Conservation (phyloP, 2,329 filamentous ascomycete genomes). For the Claviceps sp. region DNA sequence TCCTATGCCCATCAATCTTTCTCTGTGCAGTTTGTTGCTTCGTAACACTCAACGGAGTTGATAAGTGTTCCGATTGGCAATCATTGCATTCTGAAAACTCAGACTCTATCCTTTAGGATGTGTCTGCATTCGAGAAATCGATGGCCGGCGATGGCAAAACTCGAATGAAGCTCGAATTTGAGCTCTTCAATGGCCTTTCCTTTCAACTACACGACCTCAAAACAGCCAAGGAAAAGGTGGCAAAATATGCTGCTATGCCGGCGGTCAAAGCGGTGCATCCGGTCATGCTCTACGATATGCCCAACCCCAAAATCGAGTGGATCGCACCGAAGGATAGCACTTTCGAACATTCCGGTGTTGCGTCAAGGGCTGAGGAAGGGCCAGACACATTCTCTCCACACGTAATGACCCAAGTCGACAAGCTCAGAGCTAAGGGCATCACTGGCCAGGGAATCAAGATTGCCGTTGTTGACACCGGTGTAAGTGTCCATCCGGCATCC, state of each 20-base stretch:
- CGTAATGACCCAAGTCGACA: constrained; percentile 42
- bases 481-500: constrained; percentile 19
- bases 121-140: constrained; percentile 9
- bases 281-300: constrained; percentile 30
- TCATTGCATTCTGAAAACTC: too few relatives aligned
- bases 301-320: constrained; percentile 32
- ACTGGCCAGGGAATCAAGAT: constrained; percentile 39
- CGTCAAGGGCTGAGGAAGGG: constrained; percentile 10
- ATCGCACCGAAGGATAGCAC: constrained; percentile 19
- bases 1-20: too few relatives aligned
- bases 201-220: constrained; percentile 35
- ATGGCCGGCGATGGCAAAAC: constrained; percentile 22
- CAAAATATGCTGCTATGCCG: constrained; percentile 26
- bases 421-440: constrained; percentile 33
- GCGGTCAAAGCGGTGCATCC: constrained; percentile 37
- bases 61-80: too few relatives aligned
- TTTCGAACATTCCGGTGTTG: constrained; percentile 7
- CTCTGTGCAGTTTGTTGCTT: too few relatives aligned
- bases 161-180: constrained; percentile 34
- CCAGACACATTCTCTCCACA: constrained; percentile 34
- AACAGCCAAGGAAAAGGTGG: constrained; percentile 28
- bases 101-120: constrained; percentile 3
- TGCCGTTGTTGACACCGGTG: constrained; percentile 40
- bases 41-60: too few relatives aligned
- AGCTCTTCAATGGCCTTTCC: constrained; percentile 40